phyloP scores from a whole-genome alignment of 176 grass and related monocot genomes.

The Pontederia crassipes region DNA sequence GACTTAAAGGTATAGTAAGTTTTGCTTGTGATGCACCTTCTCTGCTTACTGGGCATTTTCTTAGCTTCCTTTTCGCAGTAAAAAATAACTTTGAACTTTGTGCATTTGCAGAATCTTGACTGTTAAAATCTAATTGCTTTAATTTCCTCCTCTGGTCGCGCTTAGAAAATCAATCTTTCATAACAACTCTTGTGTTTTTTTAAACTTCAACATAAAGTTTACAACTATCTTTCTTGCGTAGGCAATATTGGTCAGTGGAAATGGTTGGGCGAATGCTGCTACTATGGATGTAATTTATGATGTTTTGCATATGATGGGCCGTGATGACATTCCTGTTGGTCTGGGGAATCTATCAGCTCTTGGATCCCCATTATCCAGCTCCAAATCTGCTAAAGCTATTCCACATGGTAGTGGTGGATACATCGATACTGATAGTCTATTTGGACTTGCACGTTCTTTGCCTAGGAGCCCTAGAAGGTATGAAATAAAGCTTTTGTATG shows the following conservation, averaged over 20 bases:
- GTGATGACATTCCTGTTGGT: slow-evolving; percentile 62
- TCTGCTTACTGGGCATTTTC: too few relatives aligned
- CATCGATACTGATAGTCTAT: slow-evolving; percentile 61
- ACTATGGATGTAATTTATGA: slow-evolving; percentile 65
- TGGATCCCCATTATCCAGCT: slow-evolving; percentile 31
- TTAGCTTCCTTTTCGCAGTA: too few relatives aligned
- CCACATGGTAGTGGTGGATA: slow-evolving; percentile 55
- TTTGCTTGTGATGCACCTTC: neutral
- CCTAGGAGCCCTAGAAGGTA: slow-evolving; percentile 68
- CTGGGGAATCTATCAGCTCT: slow-evolving; percentile 48
- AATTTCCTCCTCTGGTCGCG: too few relatives aligned
- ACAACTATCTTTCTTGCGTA: slow-evolving; percentile 3
- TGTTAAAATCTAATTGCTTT: too few relatives aligned
- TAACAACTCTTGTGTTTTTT: neutral
- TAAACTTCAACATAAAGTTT: neutral
- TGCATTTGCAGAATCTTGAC: too few relatives aligned
- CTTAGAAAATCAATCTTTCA: too few relatives aligned
- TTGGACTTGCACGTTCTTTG: slow-evolving; percentile 40
- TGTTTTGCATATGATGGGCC: slow-evolving; percentile 70
- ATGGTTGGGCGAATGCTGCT: slow-evolving; percentile 63
- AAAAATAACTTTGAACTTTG: too few relatives aligned
- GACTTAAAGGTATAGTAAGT: slow-evolving; percentile 45
- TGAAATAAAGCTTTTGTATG: too few relatives aligned
- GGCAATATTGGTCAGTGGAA: slow-evolving; percentile 57
- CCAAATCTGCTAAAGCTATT: slow-evolving; percentile 40